Conservation (phyloP, 352 stramenopile species). For the Discostella stelligera region DNA sequence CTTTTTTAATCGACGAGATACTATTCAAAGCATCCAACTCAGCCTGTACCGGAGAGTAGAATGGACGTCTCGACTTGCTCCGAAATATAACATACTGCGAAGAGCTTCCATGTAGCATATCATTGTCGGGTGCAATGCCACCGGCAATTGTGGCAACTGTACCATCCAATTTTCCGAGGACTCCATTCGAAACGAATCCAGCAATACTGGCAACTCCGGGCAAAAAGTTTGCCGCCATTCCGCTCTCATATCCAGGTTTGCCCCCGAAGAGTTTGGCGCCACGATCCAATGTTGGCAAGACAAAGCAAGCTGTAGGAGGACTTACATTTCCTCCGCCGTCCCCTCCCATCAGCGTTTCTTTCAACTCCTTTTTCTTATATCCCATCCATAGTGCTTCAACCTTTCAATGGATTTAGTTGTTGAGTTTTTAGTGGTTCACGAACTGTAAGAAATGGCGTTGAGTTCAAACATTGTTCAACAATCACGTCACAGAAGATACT, state of each 20-base stretch:
- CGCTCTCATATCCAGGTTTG: constrained; percentile 68
- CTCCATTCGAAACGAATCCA: constrained; percentile 78
- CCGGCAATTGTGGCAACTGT: constrained; percentile 11
- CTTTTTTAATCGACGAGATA: constrained; percentile 29
- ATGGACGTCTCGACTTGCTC: constrained; percentile 66
- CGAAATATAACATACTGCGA: constrained; percentile 68
- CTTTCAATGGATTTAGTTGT: background rate
- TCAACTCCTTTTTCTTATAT: constrained; percentile 74
- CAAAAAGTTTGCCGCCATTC: constrained; percentile 54
- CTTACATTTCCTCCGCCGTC: constrained; percentile 7
- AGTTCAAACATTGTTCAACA: background rate
- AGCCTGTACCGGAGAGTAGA: constrained; percentile 55
- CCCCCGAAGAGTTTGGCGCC: constrained; percentile 76
- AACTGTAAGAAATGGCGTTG: constrained; percentile 1
- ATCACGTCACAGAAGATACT: background rate
- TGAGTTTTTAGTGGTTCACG: background rate
- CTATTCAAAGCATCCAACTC: constrained; percentile 12
- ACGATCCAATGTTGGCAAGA: constrained; percentile 75
- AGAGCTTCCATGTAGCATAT: constrained; percentile 67
- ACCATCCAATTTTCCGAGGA: constrained; percentile 65
- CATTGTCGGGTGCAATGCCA: constrained; percentile 22
- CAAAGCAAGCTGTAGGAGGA: constrained; percentile 60
- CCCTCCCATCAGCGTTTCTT: constrained; percentile 44
- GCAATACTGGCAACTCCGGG: constrained; percentile 57
- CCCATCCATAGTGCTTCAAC: constrained; percentile 76